Base-by-base conservation (phyloP, 352 stramenopile species). In the Aphanomyces stellatus region DNA sequence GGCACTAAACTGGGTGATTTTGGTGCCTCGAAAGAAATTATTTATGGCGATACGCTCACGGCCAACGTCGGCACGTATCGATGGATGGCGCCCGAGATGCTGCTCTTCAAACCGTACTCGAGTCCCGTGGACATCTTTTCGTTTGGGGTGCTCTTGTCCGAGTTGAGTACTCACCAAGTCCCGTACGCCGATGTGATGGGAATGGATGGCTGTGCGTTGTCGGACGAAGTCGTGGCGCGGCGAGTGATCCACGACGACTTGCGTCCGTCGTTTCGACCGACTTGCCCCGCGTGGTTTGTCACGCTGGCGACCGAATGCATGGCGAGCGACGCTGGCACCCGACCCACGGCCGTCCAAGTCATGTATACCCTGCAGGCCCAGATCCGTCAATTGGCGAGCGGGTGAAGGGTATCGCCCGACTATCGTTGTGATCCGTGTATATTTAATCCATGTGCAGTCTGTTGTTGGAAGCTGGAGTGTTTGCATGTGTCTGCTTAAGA, bases 71-170 rank as follows among this genome's bases (percentile, higher is more conserved):
- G 56, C 30, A 64, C 56, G 25, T 64, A 51, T 17, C 56, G 56
- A 1, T 64, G 56, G 56, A 53, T 64, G 56, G 56, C 56, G 3
- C 56, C 56, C 15, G 56, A 64, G 56, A 64, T 64, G n/a, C 30
- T 64, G 17, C 56, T 49, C n/a, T 64, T 64, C 37, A 51, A 64
- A 24, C 56, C 40, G 19, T 64, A 64, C 35, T 49, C 56, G 24
- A 22, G 24, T 24, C 25, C 56, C 2, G 56, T 35, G 19, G 56
- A 64, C 41, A 64, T 64, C 19, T 64, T 64, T 53, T 64, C 56
- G 6, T 64, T 64, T 24, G 56, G 56, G 13, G 49, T 56, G 1
- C 11, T 56, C 30, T 30, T 65, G 15, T 62, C 53, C 3, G 53
- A 62, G 37, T 17, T 62, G 19, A 27, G 30, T 22, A 62, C 53